Evolutionary conservation across 257 asterid species (phyloP), one percentile per base, ranked within the genome.

Genomic region (Eustoma russellianum): DNA sequence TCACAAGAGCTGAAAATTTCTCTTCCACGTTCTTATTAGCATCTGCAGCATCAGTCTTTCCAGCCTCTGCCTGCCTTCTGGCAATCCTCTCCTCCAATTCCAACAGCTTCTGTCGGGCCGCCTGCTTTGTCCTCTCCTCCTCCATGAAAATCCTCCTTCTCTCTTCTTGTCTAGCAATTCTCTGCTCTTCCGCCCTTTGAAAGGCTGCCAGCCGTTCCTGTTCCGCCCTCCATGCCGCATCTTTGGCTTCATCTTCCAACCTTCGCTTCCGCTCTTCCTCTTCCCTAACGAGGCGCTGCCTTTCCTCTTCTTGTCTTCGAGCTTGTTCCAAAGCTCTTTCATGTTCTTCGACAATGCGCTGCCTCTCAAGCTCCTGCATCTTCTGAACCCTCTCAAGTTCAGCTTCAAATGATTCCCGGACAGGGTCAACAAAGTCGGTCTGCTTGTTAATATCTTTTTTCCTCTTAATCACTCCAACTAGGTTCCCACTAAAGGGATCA

Each of bases 11-110:
- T 41, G 77, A 70, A 35, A 77, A 55, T 63, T 82, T 84, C 48
- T 79, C 92, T 51, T 78, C 82, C 54, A 55, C 57, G 52, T 35
- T 46, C 10, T 62, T 41, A 56, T 58, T 61, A 67, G 81, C 63
- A 55, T 41, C 61, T 50, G 68, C 38, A 48, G 49, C 64, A 54
- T 73, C 93, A 48, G 49, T 52, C 63, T 76, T 82, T 57, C 62
- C 50, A 57, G 69, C 48, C 56, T 67, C 86, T 46, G 81, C 65
- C 75, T 71, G 78, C 74, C 86, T 83, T 70, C 70, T 78, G 61
- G 99, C 97, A 68, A 92, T 92, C 74, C 44, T 88, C 74, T 91
- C 93, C 71, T 92, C 97, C 78, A 92, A 70, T 63, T 92, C 99
- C 62, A 72, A 61, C 64, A 88, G 99, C 72, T 74, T 92, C 72